Percentiles rank a stretch among this genome's conserved stretches.
Conservation (phyloP, 2,329 filamentous ascomycete species). For the Penicillium sp. region DNA sequence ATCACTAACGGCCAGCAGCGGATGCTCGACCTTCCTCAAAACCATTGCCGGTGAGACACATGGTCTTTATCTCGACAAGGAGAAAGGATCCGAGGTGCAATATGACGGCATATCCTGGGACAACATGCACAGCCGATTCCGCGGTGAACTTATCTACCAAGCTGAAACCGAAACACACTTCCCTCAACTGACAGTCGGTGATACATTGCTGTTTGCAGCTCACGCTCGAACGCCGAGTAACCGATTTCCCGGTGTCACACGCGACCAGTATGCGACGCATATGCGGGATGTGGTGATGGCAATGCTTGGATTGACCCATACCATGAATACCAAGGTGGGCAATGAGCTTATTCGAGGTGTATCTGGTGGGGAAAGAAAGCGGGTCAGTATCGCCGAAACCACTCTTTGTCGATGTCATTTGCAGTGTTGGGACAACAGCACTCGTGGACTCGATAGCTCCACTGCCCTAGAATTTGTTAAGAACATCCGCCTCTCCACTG, state of each 20-base stretch:
- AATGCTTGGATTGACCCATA: slow-evolving; percentile 55
- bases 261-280: slow-evolving; percentile 48
- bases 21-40: slow-evolving; percentile 80
- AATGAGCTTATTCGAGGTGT: slow-evolving; percentile 60
- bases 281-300: slow-evolving; percentile 53
- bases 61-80: slow-evolving; percentile 72
- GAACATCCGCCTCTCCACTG: slow-evolving; percentile 48
- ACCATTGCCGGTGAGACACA: slow-evolving; percentile 80
- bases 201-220: slow-evolving; percentile 74
- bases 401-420: slow-evolving; percentile 46
- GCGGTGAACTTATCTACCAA: slow-evolving; percentile 84
- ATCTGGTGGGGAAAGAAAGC: slow-evolving; percentile 59
- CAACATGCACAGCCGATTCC: slow-evolving; percentile 72
- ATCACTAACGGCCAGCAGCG: slow-evolving; percentile 24
- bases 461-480: slow-evolving; percentile 57
- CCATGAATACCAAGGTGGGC: slow-evolving; percentile 46
- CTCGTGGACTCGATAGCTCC: slow-evolving; percentile 51
- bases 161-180: slow-evolving; percentile 82
- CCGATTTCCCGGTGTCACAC: slow-evolving; percentile 38
- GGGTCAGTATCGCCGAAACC: slow-evolving; percentile 58
- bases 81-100: slow-evolving; percentile 70
- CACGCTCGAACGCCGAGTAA: slow-evolving; percentile 54
- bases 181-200: slow-evolving; percentile 70
- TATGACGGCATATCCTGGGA: slow-evolving; percentile 66
- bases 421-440: slow-evolving; percentile 48